phyloP scores from a whole-genome alignment of 208 protist species.

The Acanthamoeba polyphaga region DNA sequence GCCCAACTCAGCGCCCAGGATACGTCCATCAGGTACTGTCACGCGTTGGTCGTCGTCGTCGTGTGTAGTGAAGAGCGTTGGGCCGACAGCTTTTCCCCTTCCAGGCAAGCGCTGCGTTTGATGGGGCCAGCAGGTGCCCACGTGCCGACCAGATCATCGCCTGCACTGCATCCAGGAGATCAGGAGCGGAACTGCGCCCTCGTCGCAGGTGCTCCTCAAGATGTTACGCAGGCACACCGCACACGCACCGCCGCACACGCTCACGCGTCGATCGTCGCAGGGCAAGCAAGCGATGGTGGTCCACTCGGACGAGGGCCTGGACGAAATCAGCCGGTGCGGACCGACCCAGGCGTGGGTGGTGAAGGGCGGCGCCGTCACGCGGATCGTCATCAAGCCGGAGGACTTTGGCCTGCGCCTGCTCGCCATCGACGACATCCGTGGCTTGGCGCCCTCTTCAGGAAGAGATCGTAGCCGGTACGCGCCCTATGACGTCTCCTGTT shows the following conservation, averaged over 20 bases:
- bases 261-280: not conserved
- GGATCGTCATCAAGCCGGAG: constrained; percentile 23
- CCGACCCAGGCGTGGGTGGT: constrained; percentile 61
- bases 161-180: constrained; percentile 36
- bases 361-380: not conserved
- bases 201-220: constrained; percentile 23
- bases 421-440: constrained; percentile 30
- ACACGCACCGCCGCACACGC: no score
- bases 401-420: not conserved
- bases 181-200: constrained; percentile 21
- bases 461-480: not conserved
- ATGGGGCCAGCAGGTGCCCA: not conserved
- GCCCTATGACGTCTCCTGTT: not conserved
- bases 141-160: constrained; percentile 53
- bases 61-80: not conserved
- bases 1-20: constrained; percentile 5
- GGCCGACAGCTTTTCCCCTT: not conserved
- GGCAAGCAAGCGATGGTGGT: constrained; percentile 73
- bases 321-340: constrained; percentile 75
- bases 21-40: not conserved
- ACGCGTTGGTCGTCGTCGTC: no score
- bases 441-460: constrained; percentile 21
- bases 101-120: constrained; percentile 19
- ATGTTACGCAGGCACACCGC: not conserved
- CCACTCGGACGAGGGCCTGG: constrained; percentile 70